Conservation (phyloP, 164 flowering plant genomes). For the Piper longum region DNA sequence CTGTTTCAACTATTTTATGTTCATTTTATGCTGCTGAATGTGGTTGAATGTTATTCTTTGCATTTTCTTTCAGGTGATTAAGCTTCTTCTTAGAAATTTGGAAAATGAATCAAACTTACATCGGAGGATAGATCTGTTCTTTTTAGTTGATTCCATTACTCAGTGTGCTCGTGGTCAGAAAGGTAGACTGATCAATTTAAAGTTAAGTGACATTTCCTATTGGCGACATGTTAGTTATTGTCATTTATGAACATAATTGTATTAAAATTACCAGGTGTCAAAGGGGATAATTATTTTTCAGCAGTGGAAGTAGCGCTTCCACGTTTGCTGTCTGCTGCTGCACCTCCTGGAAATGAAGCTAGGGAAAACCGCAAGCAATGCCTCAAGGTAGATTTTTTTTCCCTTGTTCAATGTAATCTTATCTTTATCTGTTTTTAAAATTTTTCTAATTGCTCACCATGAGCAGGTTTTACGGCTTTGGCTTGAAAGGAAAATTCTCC, state of each 20-base stretch:
- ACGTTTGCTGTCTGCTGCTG: conserved; percentile 78
- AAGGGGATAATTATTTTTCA: conserved; percentile 53
- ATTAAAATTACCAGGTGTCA: conserved; percentile 38
- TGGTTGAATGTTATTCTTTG: background rate
- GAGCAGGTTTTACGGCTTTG: conserved; percentile 83
- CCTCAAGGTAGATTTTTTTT: conserved; percentile 46
- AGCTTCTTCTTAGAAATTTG: conserved; percentile 44
- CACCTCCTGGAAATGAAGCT: conserved; percentile 70
- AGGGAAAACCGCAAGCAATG: conserved; percentile 90
- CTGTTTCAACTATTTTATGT: too few relatives aligned
- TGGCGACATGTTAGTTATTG: background rate
- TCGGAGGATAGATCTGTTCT: conserved; percentile 74
- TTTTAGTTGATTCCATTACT: conserved; percentile 87
- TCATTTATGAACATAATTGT: background rate
- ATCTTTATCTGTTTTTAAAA: background rate
- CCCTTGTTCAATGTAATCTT: background rate
- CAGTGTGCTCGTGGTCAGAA: conserved; percentile 73
- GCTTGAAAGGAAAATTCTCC: conserved; percentile 72
- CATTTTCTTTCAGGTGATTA: conserved; percentile 46
- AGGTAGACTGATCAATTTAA: conserved; percentile 31
- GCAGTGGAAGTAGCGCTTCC: conserved; percentile 65
- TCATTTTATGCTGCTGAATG: background rate
- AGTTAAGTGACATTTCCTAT: background rate
- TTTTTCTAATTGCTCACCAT: background rate
- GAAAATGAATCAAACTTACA: conserved; percentile 64